Base-by-base conservation (phyloP, 345 rosid species). In the Adansonia digitata region DNA sequence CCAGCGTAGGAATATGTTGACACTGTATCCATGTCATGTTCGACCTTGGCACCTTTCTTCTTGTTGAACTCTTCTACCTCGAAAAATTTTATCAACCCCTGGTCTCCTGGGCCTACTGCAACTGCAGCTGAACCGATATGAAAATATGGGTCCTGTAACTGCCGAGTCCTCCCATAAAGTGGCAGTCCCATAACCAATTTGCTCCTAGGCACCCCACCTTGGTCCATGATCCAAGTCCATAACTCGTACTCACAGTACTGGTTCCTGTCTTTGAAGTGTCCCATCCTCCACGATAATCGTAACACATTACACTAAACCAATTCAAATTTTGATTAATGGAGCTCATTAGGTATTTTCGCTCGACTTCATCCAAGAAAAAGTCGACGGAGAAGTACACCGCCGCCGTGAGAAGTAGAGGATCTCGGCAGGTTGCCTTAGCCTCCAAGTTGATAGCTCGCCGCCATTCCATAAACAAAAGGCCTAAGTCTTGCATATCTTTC, bases 181-280 rank as follows among this genome's bases (percentile, higher is more conserved):
- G 90, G 86, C 67, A 85, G 48, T 22, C 92, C 92, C 86, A 87
- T 89, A 2, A 87, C 88, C 60, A 89, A 11, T 71, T 61, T 83
- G 56, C 45, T 22, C 7, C 20, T 18, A 0, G 63, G 79, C 29
- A 83, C 18, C 7, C 88, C 87, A 0, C 85, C 42, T 8, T 17
- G 7, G 84, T 43, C 92, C 89, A 85, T 12, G 90, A 85, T 22
- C 26, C 42, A 15, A 87, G 84, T 53, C 92, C 89, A 55, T 82
- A 81, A 27, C 82, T 81, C 2, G 87, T 87, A 81, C 86, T 87
- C 13, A 86, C 17, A n/a, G 86, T 89, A 29, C 87, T 84, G 8
- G 88, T 84, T 0, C 93, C 93, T 0, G 91, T 83, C 0, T 17
- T 34, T 0, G 86, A 71, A 0, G 83, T 72, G 40, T 86, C 74